Evolutionary conservation across 768 basidiomycete genomes (phyloP).

Genomic region (Russula ochroleuca): DNA sequence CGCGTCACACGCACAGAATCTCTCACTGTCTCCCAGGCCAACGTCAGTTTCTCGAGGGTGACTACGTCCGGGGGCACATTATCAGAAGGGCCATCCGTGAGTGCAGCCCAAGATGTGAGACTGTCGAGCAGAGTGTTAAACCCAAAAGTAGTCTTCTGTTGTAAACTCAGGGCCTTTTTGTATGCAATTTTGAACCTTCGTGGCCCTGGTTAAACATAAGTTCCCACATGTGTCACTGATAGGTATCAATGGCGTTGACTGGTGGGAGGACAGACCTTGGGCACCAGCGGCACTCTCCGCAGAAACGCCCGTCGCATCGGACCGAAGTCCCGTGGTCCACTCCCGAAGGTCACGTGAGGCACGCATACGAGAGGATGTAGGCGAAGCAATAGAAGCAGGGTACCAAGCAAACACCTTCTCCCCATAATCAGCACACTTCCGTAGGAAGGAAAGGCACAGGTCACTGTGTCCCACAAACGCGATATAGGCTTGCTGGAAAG

Average conservation of each 20-base stretch:
- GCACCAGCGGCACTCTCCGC: too few relatives aligned
- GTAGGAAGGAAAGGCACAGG: not conserved
- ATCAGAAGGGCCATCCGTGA: not conserved
- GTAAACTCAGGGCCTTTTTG: not conserved
- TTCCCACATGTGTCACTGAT: not conserved
- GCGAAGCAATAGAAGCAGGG: too few relatives aligned
- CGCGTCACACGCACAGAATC: not conserved
- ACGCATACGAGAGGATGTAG: too few relatives aligned
- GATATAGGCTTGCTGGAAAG: not conserved
- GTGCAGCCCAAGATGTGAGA: not conserved
- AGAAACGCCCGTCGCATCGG: too few relatives aligned
- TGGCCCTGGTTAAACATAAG: not conserved
- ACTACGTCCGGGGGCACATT: not conserved
- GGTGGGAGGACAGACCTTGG: too few relatives aligned
- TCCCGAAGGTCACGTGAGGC: too few relatives aligned
- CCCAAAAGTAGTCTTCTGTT: not conserved
- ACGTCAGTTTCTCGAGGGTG: not conserved
- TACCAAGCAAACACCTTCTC: not conserved
- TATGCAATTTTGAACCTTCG: not conserved
- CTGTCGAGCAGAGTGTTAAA: not conserved
- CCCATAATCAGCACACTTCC: not conserved
- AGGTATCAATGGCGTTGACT: not conserved
- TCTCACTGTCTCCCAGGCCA: not conserved
- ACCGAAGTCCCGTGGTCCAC: too few relatives aligned
- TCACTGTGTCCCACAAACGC: not conserved